phyloP scores from a whole-genome alignment of 2,329 filamentous ascomycete genomes.

The Fusarium torreyae region DNA sequence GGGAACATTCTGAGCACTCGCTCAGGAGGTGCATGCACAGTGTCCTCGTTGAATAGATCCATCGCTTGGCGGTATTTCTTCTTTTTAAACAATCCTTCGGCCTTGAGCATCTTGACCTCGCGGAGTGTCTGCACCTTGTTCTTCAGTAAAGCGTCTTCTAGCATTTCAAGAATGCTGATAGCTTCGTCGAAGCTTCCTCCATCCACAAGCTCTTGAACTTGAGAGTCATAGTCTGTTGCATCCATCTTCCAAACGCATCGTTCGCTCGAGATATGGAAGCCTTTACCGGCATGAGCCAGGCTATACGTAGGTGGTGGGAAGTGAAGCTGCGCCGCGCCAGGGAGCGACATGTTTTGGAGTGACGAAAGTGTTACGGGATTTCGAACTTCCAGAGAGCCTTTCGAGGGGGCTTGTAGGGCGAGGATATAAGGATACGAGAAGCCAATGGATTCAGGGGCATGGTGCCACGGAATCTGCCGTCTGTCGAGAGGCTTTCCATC shows the following conservation, averaged over 20 bases:
- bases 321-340: slow-evolving; percentile 86
- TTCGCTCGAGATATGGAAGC: slow-evolving; percentile 93
- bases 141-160: slow-evolving; percentile 90
- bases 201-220: slow-evolving; percentile 85
- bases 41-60: slow-evolving; percentile 87
- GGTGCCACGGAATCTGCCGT: slow-evolving; percentile 91
- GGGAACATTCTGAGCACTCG: slow-evolving; percentile 90
- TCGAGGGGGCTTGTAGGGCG: slow-evolving; percentile 85
- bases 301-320: slow-evolving; percentile 94
- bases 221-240: slow-evolving; percentile 89
- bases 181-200: slow-evolving; percentile 88
- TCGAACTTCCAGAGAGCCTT: slow-evolving; percentile 88
- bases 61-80: slow-evolving; percentile 88
- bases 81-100: slow-evolving; percentile 84
- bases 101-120: slow-evolving; percentile 92
- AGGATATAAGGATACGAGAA: slow-evolving; percentile 98
- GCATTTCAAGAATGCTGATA: slow-evolving; percentile 87
- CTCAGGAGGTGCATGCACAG: slow-evolving; percentile 90
- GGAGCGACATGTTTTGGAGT: slow-evolving; percentile 86
- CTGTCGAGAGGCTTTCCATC: slow-evolving; percentile 86
- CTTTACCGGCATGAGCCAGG: slow-evolving; percentile 95
- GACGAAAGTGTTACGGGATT: slow-evolving; percentile 94
- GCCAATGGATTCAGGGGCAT: slow-evolving; percentile 89
- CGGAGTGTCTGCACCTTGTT: slow-evolving; percentile 86
- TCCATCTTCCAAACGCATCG: slow-evolving; percentile 97